A percentile compares a stretch with the other conserved stretches of the same genome.
Conservation (phyloP, 164 flowering plant genomes). For the Stephania yunnanensis region DNA sequence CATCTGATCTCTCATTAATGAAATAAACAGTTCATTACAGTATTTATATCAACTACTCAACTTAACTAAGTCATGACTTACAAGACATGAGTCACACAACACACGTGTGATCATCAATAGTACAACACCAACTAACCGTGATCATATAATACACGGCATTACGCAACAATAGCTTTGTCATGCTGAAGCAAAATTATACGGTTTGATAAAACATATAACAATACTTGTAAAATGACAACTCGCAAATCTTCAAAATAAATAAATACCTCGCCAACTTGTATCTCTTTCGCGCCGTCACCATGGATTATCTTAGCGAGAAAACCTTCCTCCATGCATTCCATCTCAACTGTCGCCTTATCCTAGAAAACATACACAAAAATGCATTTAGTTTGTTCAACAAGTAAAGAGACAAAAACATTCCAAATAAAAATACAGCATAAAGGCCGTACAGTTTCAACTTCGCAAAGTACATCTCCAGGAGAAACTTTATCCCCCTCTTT, state of each 20-base stretch:
- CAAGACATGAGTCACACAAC: too few relatives aligned
- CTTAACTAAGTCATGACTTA: too few relatives aligned
- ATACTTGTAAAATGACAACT: background rate
- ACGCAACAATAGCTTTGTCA: background rate
- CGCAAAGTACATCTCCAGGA: constrained; percentile 97
- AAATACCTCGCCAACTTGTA: constrained; percentile 95
- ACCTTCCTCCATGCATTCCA: constrained; percentile 99
- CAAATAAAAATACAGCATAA: constrained; percentile 1
- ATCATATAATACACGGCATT: background rate
- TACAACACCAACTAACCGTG: too few relatives aligned
- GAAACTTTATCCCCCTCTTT: constrained; percentile 90
- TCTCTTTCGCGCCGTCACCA: constrained; percentile 83
- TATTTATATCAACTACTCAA: too few relatives aligned
- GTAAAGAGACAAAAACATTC: background rate
- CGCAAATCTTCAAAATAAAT: background rate
- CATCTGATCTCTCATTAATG: too few relatives aligned
- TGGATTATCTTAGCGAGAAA: constrained; percentile 81
- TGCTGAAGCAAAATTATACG: background rate
- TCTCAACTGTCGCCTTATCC: constrained; percentile 99
- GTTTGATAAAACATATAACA: background rate
- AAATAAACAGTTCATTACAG: too few relatives aligned
- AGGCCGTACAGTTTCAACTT: constrained; percentile 87
- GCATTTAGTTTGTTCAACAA: background rate
- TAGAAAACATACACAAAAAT: background rate
- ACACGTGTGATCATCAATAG: too few relatives aligned